Conservation (phyloP, 1,284 basidiomycete species). For the Ceratobasidium sp. region DNA sequence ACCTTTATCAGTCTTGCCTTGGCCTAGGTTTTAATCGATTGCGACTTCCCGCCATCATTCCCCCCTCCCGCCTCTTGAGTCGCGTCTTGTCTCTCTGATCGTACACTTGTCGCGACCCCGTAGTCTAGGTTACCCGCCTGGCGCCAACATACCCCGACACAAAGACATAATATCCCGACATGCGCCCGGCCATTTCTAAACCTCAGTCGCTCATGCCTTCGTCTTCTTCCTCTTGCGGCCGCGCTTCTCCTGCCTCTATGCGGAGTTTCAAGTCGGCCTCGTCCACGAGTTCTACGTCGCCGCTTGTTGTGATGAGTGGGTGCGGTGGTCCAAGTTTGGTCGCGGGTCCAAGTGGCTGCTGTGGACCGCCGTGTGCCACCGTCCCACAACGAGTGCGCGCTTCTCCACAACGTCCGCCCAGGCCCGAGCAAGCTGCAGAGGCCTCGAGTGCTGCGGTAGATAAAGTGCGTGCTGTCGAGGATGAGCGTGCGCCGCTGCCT, state of each 20-base stretch:
- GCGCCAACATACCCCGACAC: too few species aligned
- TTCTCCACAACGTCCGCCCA: slow-evolving; percentile 27
- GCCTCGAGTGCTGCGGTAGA: not conserved
- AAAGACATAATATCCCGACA: too few species aligned
- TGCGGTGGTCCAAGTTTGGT: slow-evolving; percentile 13
- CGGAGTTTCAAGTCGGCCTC: slow-evolving; percentile 6
- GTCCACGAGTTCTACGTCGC: not conserved
- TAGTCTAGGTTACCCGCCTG: slow-evolving; percentile 33
- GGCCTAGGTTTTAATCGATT: not conserved
- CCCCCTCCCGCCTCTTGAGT: slow-evolving; percentile 5
- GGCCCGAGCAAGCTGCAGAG: slow-evolving; percentile 22
- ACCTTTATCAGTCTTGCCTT: slow-evolving; percentile 21
- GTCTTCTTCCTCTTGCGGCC: slow-evolving; percentile 17
- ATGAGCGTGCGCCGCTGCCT: not conserved
- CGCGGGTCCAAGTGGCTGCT: slow-evolving; percentile 29
- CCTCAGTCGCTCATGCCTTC: not conserved
- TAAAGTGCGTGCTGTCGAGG: not conserved
- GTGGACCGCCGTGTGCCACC: not conserved
- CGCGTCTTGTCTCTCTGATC: slow-evolving; percentile 19
- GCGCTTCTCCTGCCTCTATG: slow-evolving; percentile 13
- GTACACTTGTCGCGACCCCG: slow-evolving; percentile 15
- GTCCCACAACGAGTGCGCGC: not conserved
- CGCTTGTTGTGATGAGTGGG: not conserved
- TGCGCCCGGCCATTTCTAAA: slow-evolving; percentile 17
- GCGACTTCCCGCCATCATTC: slow-evolving; percentile 21